Evolutionary conservation across 1,284 basidiomycete species (phyloP), one percentile per base, ranked within the genome.

Genomic region (Tilletia caries): DNA sequence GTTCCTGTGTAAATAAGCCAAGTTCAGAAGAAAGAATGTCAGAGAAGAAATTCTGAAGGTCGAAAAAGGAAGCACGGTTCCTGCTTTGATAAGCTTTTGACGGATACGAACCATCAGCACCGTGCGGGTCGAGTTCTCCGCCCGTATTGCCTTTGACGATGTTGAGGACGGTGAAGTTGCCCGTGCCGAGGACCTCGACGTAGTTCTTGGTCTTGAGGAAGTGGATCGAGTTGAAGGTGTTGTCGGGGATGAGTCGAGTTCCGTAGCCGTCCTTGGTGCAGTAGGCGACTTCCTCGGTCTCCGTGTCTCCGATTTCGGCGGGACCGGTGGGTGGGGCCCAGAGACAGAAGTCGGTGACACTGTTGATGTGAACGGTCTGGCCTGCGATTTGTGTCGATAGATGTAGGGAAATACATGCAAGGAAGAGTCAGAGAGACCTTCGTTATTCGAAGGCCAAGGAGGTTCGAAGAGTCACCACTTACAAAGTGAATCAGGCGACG

Each of bases 151-250:
- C 50, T 3, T 43, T 23, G 46, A 71, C 67, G 33, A 76, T 68
- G 54, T 71, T 71, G 71, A 92, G 79, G 71, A 85, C 84, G 5
- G 89, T 90, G 68, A 91, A 82, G 76, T 91, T 87, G 32, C 89
- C 90, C 15, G 60, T 33, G 64, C 88, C 37, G 1, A 44, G 37
- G 8, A 82, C 76, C 65, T 66, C 41, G 32, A 68, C 54, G 54
- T 50, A 65, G 41, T 60, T 10, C 6, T 37, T 10, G 2, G 64
- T 68, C 67, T 85, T 85, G 73, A 86, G 83, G 73, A 86, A 86
- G 81, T 86, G 86, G 46, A 85, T 85, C 12, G 84, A 82, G 66
- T 80, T 82, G 77, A 87, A 79, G 25, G 85, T 84, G 54, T 86
- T 86, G 69, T 85, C 82, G 46, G 86, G 86, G 70, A 87, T 86